Evolutionary conservation across 176 grass and related monocot species (phyloP), one percentile per base, ranked within the genome.

Genomic region (Avena eriantha): DNA sequence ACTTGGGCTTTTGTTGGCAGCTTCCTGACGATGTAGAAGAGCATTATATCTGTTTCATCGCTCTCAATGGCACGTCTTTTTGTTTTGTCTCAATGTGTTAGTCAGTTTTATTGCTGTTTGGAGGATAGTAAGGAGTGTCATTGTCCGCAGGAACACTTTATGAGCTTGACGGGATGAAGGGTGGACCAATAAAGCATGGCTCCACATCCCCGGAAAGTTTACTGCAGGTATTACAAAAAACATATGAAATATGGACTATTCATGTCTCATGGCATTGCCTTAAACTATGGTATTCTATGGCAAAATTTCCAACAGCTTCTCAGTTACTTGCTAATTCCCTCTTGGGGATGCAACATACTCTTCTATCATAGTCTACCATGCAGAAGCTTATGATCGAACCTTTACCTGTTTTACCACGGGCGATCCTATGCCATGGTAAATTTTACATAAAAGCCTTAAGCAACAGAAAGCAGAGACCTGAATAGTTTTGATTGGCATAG

Each of bases 131-230:
- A 86, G 36, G 39, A 82, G 48, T 19, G 22, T 1, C 14, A 51
- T 82, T 23, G n/a, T 39, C 69, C 58, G 29, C 71, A 90, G 83
- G 83, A 60, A 86, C 61, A 61, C 88, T 90, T 23, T 86, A 82
- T 77, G 88, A 78, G 63, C 83, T 90, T 39, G 88, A 90, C 69
- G 88, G 83, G 11, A 90, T 90, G 72, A 90, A 86, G 72, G 16
- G 49, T 78, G 83, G 71, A 68, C 88, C 78, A 71, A 61, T 78
- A 82, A 82, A 77, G 11, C 88, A 63, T 5, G 51, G 79, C 8
- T 24, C 61, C 41, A 78, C 50, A 45, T 86, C 71, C 82, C 36
- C 60, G n/a, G 69, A 61, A 78, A 90, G 53, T 81, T 82, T 90
- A n/a, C 78, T 90, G 41, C 78, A 82, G 88, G 88, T 86, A 77